These are phyloP conservation scores for Diophrys sp. DNA, from an alignment of 73 alveolate species.

Conservation along the genomic window DNA sequence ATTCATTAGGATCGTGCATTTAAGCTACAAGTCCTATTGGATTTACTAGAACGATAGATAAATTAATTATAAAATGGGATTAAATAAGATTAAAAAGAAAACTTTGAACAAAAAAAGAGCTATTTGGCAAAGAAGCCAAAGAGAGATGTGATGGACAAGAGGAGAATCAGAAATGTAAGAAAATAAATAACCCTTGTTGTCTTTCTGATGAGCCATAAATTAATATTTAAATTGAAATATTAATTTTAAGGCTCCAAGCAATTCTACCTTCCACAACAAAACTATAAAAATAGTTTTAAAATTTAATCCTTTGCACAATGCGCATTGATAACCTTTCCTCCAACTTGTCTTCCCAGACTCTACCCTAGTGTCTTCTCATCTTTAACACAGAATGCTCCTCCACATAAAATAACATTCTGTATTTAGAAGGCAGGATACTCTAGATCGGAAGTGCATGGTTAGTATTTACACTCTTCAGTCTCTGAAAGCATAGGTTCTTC, in stretches of 20 bases:
- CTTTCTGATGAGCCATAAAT: too few relatives aligned
- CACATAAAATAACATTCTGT: background rate
- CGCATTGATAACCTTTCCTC: background rate
- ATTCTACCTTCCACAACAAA: background rate
- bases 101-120: too few relatives aligned
- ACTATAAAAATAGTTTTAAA: too few relatives aligned
- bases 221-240: too few relatives aligned
- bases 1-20: background rate
- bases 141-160: too few relatives aligned
- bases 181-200: too few relatives aligned
- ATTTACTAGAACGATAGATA: too few relatives aligned
- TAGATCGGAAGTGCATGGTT: background rate
- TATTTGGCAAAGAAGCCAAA: too few relatives aligned
- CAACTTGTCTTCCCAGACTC: background rate
- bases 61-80: too few relatives aligned
- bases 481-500: background rate
- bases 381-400: background rate
- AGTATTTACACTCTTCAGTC: background rate
- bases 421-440: background rate
- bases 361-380: background rate
- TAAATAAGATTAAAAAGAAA: too few relatives aligned
- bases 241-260: too few relatives aligned
- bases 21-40: background rate
- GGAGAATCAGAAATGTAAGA: too few relatives aligned
- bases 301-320: background rate